phyloP scores from a whole-genome alignment of 2,329 filamentous ascomycete species.

The Keithomyces neogunnii region DNA sequence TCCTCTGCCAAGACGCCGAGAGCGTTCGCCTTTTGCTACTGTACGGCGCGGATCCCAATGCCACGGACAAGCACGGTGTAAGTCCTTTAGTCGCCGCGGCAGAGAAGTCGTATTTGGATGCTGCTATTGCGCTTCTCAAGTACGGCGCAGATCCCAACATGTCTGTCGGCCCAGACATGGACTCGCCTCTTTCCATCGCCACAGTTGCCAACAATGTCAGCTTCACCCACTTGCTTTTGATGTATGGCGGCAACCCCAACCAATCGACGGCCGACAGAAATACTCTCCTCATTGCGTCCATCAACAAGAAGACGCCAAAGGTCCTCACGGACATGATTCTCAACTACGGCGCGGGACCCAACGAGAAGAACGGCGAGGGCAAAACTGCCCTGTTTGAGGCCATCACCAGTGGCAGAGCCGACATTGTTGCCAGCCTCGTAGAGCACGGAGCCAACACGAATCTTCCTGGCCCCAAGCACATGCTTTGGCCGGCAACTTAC shows the following conservation, averaged over 20 bases:
- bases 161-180: conserved; percentile 37
- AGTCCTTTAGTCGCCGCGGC: conserved; percentile 44
- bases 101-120: conserved; percentile 45
- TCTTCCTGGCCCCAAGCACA: conserved; percentile 59
- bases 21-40: conserved; percentile 45
- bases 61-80: conserved; percentile 35
- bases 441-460: conserved; percentile 58
- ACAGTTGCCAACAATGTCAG: conserved; percentile 43
- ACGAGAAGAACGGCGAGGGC: conserved; percentile 51
- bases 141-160: conserved; percentile 55
- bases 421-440: conserved; percentile 42
- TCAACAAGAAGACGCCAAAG: conserved; percentile 48
- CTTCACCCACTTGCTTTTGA: conserved; percentile 50
- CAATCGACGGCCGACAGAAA: conserved; percentile 46
- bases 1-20: conserved; percentile 42
- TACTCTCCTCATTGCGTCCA: conserved; percentile 51
- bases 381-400: conserved; percentile 57
- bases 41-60: conserved; percentile 50
- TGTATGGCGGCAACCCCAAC: conserved; percentile 52
- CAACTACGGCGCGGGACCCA: conserved; percentile 48
- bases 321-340: conserved; percentile 51
- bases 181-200: conserved; percentile 46
- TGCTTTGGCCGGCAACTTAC: conserved; percentile 57
- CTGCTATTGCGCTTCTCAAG: conserved; percentile 51
- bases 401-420: conserved; percentile 45